A percentile compares a stretch with the other conserved stretches of the same genome.
phyloP scores from a whole-genome alignment of 306 rosid genomes.

The Trichosanthes cucumerina region DNA sequence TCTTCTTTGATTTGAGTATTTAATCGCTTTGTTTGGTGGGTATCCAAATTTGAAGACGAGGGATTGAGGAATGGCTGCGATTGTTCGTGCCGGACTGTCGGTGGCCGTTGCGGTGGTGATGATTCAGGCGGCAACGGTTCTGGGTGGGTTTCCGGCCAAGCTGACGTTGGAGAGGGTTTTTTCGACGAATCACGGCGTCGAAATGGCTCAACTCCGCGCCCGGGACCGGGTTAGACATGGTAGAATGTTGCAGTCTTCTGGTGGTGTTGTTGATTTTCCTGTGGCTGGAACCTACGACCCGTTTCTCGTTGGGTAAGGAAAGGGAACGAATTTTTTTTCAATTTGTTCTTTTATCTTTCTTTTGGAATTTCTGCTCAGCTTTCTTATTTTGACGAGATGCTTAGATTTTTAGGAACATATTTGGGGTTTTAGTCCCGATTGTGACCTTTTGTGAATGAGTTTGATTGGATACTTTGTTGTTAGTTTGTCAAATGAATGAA shows the following conservation, averaged over 20 bases:
- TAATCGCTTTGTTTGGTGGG: neutral
- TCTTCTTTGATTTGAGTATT: neutral
- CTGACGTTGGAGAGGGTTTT: conserved; percentile 74
- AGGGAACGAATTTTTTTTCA: conserved; percentile 3
- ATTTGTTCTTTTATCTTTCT: neutral
- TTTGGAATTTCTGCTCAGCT: conserved; percentile 4
- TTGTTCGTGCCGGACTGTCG: conserved; percentile 13
- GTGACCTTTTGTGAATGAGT: neutral
- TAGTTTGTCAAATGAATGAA: neutral
- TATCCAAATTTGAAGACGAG: neutral
- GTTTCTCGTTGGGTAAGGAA: conserved; percentile 65
- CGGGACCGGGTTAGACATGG: conserved; percentile 67
- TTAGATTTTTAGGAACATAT: neutral
- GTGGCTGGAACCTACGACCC: conserved; percentile 80
- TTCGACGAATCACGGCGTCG: conserved; percentile 56
- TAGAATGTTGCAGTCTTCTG: conserved; percentile 59
- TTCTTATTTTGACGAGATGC: neutral
- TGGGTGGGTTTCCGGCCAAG: conserved; percentile 39
- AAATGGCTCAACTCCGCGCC: conserved; percentile 51
- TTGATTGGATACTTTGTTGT: neutral
- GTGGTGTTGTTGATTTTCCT: conserved; percentile 56
- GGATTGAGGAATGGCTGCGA: conserved; percentile 28
- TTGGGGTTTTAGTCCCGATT: neutral
- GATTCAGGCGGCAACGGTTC: conserved; percentile 16
- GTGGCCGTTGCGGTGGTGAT: conserved; percentile 18